phyloP scores from a whole-genome alignment of 2,329 filamentous ascomycete genomes.

The Diaporthe eres region DNA sequence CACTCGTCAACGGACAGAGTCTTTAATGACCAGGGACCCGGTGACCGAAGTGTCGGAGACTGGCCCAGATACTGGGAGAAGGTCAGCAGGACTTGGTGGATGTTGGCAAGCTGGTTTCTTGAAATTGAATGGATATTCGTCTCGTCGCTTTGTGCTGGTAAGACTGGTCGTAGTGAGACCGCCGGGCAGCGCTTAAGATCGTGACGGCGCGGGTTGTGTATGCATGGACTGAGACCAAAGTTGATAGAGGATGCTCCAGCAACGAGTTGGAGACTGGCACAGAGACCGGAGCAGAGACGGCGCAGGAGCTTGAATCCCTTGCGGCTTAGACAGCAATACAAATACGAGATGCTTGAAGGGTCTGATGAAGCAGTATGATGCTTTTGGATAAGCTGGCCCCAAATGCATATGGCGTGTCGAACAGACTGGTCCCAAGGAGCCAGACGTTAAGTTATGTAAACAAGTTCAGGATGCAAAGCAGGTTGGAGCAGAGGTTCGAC shows the following conservation, averaged over 20 bases:
- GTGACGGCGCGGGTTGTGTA: background rate
- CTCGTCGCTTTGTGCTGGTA: too few relatives aligned
- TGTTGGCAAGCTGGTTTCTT: background rate
- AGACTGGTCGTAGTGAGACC: background rate
- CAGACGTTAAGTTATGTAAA: background rate
- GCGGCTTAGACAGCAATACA: background rate
- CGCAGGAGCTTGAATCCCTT: background rate
- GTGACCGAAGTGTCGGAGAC: background rate
- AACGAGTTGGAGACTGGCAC: background rate
- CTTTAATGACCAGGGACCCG: background rate
- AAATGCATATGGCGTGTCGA: background rate
- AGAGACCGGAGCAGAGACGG: constrained; percentile 2
- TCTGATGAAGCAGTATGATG: background rate
- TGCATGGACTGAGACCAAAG: background rate
- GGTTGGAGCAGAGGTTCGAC: background rate
- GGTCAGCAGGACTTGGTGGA: background rate
- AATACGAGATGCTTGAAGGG: background rate
- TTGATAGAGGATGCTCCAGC: background rate
- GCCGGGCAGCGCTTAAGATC: background rate
- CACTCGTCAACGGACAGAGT: background rate
- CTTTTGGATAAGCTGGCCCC: background rate
- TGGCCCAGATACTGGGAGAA: background rate
- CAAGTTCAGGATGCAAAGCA: background rate
- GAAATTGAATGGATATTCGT: too few relatives aligned
- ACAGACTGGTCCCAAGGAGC: background rate